Evolutionary conservation across 208 protist genomes (phyloP).

Genomic region (Blastocrithidia nonstop): DNA sequence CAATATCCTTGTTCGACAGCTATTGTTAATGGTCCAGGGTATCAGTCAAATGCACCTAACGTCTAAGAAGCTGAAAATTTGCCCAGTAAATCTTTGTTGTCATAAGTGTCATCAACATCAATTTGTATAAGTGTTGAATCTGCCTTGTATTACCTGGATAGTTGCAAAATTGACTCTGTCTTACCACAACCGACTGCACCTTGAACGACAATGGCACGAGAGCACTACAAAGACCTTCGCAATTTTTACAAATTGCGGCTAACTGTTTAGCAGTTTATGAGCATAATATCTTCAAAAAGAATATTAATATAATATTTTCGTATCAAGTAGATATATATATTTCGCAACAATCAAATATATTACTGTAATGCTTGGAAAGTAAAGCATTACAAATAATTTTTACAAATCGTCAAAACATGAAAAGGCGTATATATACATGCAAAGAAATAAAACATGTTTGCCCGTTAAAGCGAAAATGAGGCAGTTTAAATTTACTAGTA

Average conservation of each 20-base stretch:
- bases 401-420: too few relatives aligned
- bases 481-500: too few relatives aligned
- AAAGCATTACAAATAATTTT: too few relatives aligned
- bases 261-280: constrained; percentile 49
- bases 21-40: constrained; percentile 92
- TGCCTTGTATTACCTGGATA: constrained; percentile 35
- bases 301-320: background rate
- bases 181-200: constrained; percentile 80
- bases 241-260: constrained; percentile 51
- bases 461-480: too few relatives aligned
- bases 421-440: too few relatives aligned
- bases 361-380: too few relatives aligned
- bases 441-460: too few relatives aligned
- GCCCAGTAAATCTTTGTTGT: constrained; percentile 97
- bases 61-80: constrained; percentile 97
- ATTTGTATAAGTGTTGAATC: constrained; percentile 74
- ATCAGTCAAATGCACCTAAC: constrained; percentile 97
- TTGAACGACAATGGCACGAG: constrained; percentile 67
- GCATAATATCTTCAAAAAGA: constrained; percentile 25
- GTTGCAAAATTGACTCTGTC: constrained; percentile 39
- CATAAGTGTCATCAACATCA: constrained; percentile 95
- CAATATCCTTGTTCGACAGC: constrained; percentile 93
- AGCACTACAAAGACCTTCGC: constrained; percentile 37
- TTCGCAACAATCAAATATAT: constrained; percentile 1
- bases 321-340: constrained; percentile 4